Percentiles rank a stretch among this genome's conserved stretches.
Evolutionary conservation across 75 land plant species (phyloP).

Genomic region (Picea glauca): DNA sequence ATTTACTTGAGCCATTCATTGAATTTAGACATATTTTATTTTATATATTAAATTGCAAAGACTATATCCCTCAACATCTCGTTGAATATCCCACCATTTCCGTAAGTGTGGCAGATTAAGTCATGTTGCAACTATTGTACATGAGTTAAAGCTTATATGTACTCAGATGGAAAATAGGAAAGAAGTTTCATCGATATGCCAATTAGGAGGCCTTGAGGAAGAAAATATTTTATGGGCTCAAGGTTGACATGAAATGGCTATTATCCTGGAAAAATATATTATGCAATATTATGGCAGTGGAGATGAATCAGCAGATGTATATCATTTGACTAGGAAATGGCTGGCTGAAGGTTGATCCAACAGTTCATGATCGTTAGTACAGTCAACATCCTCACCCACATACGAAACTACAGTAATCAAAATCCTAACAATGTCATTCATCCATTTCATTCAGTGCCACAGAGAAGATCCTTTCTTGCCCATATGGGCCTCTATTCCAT

Average conservation of each 20-base stretch:
- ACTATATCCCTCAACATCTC: conserved; percentile 54
- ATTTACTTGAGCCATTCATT: conserved; percentile 63
- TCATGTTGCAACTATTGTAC: conserved; percentile 73
- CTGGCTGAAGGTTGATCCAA: conserved; percentile 87
- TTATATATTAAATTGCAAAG: conserved; percentile 53
- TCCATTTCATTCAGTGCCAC: conserved; percentile 86
- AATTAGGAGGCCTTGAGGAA: conserved; percentile 79
- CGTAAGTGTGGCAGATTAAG: conserved; percentile 87
- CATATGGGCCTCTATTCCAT: conserved; percentile 12
- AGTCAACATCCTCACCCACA: conserved; percentile 25
- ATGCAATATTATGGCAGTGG: background rate
- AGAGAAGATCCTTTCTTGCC: conserved; percentile 31
- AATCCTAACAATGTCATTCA: conserved; percentile 51
- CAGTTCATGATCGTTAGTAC: conserved; percentile 28
- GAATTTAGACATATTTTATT: conserved; percentile 70
- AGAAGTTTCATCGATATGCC: conserved; percentile 12
- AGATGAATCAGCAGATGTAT: conserved; percentile 58
- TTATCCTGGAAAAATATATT: conserved; percentile 73
- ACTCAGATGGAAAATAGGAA: conserved; percentile 18
- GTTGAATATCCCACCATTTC: conserved; percentile 67
- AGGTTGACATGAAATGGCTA: conserved; percentile 87
- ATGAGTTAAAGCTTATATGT: conserved; percentile 69
- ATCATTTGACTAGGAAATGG: conserved; percentile 93
- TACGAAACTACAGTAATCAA: conserved; percentile 53
- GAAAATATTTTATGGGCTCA: conserved; percentile 87